phyloP scores from a whole-genome alignment of 2,329 filamentous ascomycete genomes.

The Talaromyces sp. region DNA sequence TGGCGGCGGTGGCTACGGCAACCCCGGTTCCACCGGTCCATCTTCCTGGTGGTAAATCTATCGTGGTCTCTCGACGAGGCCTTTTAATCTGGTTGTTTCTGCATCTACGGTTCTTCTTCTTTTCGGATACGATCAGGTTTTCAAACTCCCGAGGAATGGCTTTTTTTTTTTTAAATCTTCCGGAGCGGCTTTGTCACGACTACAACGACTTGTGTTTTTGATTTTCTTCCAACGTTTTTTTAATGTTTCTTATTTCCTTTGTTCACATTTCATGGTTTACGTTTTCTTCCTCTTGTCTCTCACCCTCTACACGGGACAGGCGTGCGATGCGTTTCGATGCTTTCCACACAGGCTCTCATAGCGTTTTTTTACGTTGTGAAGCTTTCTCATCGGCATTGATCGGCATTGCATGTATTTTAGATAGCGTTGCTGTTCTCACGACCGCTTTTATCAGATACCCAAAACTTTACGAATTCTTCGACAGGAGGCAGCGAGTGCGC shows the following conservation, averaged over 20 bases:
- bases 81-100: conserved; percentile 35
- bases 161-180: conserved; percentile 16
- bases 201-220: conserved; percentile 36
- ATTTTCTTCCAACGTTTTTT: conserved; percentile 18
- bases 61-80: conserved; percentile 38
- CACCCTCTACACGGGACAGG: conserved; percentile 32
- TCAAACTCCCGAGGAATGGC: conserved; percentile 23
- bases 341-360: conserved; percentile 15
- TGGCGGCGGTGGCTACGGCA: conserved; percentile 40
- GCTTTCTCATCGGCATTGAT: conserved; percentile 20
- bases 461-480: conserved; percentile 38
- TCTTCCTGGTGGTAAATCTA: conserved; percentile 50
- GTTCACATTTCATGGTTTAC: conserved; percentile 17
- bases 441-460: conserved; percentile 43
- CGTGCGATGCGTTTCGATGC: conserved; percentile 36
- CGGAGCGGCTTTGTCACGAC: conserved; percentile 43
- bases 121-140: conserved; percentile 37
- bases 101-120: conserved; percentile 23
- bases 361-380: conserved; percentile 20
- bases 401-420: conserved; percentile 47
- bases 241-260: conserved; percentile 19
- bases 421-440: conserved; percentile 48
- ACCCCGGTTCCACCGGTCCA: conserved; percentile 45
- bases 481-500: conserved; percentile 33
- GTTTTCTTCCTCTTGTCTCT: conserved; percentile 25